A percentile compares a stretch with the other conserved stretches of the same genome.
These are phyloP conservation scores for Coffea canephora DNA, from an alignment of 257 asterid species.

Conservation along the genomic window DNA sequence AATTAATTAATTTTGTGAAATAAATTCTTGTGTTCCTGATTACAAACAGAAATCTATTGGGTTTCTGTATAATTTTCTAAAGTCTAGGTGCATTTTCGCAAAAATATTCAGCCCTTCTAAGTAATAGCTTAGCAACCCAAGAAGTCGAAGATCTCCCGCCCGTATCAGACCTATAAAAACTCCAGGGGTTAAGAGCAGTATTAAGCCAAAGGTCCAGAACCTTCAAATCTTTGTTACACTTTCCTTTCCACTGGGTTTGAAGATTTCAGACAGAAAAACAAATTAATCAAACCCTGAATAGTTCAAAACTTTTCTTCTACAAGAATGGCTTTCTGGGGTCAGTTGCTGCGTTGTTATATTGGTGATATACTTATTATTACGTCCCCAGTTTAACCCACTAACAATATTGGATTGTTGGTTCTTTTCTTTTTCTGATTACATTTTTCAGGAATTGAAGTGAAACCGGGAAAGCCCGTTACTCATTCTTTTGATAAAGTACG, in stretches of 20 bases:
- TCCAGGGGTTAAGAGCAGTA: too few species aligned
- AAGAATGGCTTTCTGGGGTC: constrained; percentile 71
- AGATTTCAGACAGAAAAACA: not conserved
- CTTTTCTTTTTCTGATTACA: constrained; percentile 1
- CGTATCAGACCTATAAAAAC: too few species aligned
- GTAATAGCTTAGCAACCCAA: too few species aligned
- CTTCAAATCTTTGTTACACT: too few species aligned
- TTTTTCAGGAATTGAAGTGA: constrained; percentile 64
- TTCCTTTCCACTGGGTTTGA: not conserved
- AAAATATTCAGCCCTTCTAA: too few species aligned
- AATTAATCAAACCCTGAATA: not conserved
- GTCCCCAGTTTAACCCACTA: not conserved
- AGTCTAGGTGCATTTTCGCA: too few species aligned
- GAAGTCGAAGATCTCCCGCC: too few species aligned
- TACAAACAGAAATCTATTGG: too few species aligned
- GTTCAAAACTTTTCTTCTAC: not conserved
- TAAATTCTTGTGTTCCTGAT: too few species aligned
- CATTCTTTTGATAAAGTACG: constrained; percentile 48
- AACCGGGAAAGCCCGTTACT: constrained; percentile 63
- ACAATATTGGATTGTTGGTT: not conserved
- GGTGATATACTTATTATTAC: not conserved
- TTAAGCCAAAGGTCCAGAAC: too few species aligned
- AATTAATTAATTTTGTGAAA: too few species aligned
- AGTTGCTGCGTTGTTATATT: constrained; percentile 5
- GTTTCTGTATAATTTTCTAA: too few species aligned